Base-by-base conservation (phyloP, 2,329 filamentous ascomycete genomes). In the Colletotrichum horii region DNA sequence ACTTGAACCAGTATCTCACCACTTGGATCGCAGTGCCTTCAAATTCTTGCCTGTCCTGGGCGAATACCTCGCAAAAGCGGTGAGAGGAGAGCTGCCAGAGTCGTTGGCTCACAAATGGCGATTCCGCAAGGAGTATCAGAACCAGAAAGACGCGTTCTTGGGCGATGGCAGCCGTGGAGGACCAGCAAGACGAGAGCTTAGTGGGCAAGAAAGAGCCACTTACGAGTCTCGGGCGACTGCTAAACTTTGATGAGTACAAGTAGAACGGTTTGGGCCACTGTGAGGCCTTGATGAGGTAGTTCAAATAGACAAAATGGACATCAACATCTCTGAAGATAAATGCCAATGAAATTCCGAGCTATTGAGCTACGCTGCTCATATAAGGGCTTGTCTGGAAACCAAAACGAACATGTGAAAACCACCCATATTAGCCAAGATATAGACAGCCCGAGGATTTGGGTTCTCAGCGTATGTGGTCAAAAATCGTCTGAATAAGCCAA, bases 141-240 rank as follows among this genome's bases (percentile, higher is more conserved):
- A 11, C 60, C 58, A 5, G 43, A 14, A 14, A 71, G 56, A 52
- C 69, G 9, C 38, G 30, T 82, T 80, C 32, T 32, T 73, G 1
- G 82, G 81, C 3, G 82, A 83, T 58, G 82, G 82, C 1, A 83
- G 82, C 26, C 79, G 82, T 22, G 80, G 75, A 4, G 82, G 82
- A 0, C 82, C 82, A 7, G 78, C 22, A 4, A 30, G 55, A 30
- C 52, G 66, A n/a, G 66, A 69, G 55, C 16, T 69, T 3, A 43
- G 9, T 22, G 22, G 2, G 3, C 5, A 36, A 2, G 66, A 60
- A 4, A 60, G 34, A 6, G 55, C 19, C 6, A 26, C 58, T 2
- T 61, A n/a, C 2, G 58, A 61, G 0, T 19, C 19, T 1, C 26
- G 28, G 2, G n/a, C 28, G 2, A 7, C 4, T 28, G 58, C 58